Evolutionary conservation across 2,329 filamentous ascomycete species (phyloP).

Genomic region (Taxawa tesnikishii): DNA sequence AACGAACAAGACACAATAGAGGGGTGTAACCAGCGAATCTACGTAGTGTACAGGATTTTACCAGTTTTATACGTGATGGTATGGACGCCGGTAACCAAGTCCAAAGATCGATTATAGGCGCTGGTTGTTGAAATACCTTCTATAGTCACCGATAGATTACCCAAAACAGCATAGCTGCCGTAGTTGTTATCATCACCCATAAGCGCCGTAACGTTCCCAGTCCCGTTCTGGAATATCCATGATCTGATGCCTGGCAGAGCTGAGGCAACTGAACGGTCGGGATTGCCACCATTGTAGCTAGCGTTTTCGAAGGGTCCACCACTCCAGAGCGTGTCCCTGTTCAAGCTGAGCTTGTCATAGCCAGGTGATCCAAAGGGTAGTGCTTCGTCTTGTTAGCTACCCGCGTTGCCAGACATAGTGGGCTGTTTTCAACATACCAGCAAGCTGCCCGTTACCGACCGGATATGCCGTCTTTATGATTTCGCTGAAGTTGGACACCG

Average conservation of each 20-base stretch:
- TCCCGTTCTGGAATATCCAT: slow-evolving; percentile 37
- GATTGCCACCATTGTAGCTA: slow-evolving; percentile 37
- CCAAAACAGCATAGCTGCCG: slow-evolving; percentile 35
- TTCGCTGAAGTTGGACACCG: slow-evolving; percentile 5
- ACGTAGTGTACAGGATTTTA: slow-evolving; percentile 17
- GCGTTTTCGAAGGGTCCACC: slow-evolving; percentile 35
- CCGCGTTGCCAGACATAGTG: too few species aligned
- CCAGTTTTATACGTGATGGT: slow-evolving; percentile 17
- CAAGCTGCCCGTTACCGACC: slow-evolving; percentile 37
- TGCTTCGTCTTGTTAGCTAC: slow-evolving; percentile 13
- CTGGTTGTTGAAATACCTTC: slow-evolving; percentile 16
- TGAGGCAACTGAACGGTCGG: slow-evolving; percentile 10
- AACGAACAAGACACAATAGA: background rate
- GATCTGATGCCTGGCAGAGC: slow-evolving; percentile 30
- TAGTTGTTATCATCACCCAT: slow-evolving; percentile 29
- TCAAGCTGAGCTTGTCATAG: slow-evolving; percentile 31
- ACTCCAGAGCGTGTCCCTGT: slow-evolving; percentile 39
- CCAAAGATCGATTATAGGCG: slow-evolving; percentile 30
- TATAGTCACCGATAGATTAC: slow-evolving; percentile 32
- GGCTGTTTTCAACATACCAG: too few species aligned
- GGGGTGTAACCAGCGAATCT: background rate
- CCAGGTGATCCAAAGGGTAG: slow-evolving; percentile 33
- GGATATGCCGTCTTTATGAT: slow-evolving; percentile 21
- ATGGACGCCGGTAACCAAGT: slow-evolving; percentile 31
- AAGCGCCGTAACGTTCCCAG: slow-evolving; percentile 29